A percentile compares a stretch with the other conserved stretches of the same genome.
Conservation (phyloP, 2,329 filamentous ascomycete species). For the Exserohilum turcica region DNA sequence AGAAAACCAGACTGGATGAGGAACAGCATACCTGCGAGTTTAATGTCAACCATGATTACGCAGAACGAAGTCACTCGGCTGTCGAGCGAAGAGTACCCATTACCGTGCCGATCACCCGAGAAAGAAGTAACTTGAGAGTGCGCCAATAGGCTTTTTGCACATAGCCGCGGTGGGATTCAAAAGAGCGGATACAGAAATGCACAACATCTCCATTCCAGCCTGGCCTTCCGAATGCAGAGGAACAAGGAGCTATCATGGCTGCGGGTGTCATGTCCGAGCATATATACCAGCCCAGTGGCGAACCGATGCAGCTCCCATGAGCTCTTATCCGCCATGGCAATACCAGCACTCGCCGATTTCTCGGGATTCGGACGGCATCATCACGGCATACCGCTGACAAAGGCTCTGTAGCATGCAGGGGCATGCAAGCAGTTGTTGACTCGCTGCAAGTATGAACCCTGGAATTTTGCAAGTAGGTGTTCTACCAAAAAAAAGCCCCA, state of each 20-base stretch:
- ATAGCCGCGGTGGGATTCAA: neutral
- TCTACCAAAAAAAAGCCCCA: too few relatives aligned
- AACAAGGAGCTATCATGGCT: too few relatives aligned
- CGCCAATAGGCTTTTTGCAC: neutral
- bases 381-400: neutral
- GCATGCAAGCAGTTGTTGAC: neutral
- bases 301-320: neutral
- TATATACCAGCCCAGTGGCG: neutral
- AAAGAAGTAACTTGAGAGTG: neutral
- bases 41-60: constrained; percentile 27
- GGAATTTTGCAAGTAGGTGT: too few relatives aligned
- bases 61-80: constrained; percentile 10
- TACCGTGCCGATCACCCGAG: neutral
- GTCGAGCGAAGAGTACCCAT: neutral
- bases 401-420: neutral
- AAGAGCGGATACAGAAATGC: neutral
- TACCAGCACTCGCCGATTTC: neutral
- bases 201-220: too few relatives aligned
- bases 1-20: constrained; percentile 32
- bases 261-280: neutral
- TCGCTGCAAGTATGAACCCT: neutral
- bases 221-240: too few relatives aligned
- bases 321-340: neutral
- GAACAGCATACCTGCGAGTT: constrained; percentile 21
- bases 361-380: neutral